Percentiles rank a stretch among this genome's conserved stretches.
These are phyloP conservation scores for Primulina huaijiensis DNA, from an alignment of 257 asterid genomes.

Conservation along the genomic window DNA sequence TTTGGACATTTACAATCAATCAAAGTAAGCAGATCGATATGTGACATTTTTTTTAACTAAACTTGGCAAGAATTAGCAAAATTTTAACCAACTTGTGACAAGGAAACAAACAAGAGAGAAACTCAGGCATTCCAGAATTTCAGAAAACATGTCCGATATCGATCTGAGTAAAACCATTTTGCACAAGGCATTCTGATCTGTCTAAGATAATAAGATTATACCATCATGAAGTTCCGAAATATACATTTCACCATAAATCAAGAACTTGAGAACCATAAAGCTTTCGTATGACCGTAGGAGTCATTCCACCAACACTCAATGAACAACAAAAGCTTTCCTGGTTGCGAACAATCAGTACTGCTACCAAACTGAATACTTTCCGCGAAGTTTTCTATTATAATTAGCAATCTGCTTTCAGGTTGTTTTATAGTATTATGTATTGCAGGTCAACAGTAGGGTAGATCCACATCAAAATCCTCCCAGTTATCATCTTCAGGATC, in stretches of 20 bases:
- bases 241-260: neutral
- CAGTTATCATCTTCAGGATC: constrained; percentile 53
- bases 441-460: constrained; percentile 40
- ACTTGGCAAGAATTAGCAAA: too few species aligned
- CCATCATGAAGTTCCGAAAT: neutral
- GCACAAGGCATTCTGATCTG: neutral
- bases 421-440: too few species aligned
- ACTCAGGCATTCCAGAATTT: neutral
- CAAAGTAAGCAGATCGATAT: too few species aligned
- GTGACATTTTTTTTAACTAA: too few species aligned
- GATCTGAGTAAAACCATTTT: neutral
- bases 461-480: constrained; percentile 41
- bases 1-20: too few species aligned
- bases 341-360: too few species aligned
- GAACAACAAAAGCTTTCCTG: neutral
- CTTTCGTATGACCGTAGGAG: neutral
- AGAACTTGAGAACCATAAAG: neutral
- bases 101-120: neutral
- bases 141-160: neutral
- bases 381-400: neutral
- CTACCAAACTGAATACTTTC: neutral
- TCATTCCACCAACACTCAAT: neutral
- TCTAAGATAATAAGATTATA: neutral
- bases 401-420: neutral
- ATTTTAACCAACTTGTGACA: neutral